Percentiles rank a stretch among this genome's conserved stretches.
Evolutionary conservation across 2,329 filamentous ascomycete genomes (phyloP).

Genomic region (Pseudonectria buxi): DNA sequence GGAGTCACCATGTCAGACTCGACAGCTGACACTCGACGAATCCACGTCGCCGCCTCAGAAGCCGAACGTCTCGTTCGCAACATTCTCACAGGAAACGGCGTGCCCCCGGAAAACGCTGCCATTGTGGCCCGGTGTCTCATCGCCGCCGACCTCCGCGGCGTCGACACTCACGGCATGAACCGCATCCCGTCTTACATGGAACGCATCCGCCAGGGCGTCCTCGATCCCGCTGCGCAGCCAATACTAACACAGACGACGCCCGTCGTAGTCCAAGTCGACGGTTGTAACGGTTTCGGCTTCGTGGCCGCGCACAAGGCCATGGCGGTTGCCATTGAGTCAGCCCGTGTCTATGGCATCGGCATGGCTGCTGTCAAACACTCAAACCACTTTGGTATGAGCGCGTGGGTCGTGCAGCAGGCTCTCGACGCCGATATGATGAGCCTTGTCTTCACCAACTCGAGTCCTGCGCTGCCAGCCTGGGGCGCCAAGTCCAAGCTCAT

Average conservation of each 20-base stretch:
- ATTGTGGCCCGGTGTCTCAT: slow-evolving; percentile 64
- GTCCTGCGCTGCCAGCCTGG: slow-evolving; percentile 64
- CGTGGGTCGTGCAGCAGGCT: slow-evolving; percentile 73
- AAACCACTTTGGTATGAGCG: slow-evolving; percentile 80
- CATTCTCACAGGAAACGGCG: slow-evolving; percentile 55
- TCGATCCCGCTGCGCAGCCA: slow-evolving; percentile 55
- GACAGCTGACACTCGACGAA: slow-evolving; percentile 13
- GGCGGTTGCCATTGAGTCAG: slow-evolving; percentile 59
- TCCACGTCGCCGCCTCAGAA: slow-evolving; percentile 33
- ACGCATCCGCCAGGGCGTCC: slow-evolving; percentile 62
- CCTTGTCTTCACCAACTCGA: slow-evolving; percentile 65
- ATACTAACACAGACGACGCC: slow-evolving; percentile 57
- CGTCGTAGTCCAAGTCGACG: slow-evolving; percentile 62
- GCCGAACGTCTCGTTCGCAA: slow-evolving; percentile 42
- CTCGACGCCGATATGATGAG: slow-evolving; percentile 65
- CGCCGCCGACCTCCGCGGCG: slow-evolving; percentile 67
- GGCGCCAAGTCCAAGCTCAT: slow-evolving; percentile 63
- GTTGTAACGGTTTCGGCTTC: slow-evolving; percentile 69
- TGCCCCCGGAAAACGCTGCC: slow-evolving; percentile 49
- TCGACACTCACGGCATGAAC: slow-evolving; percentile 73
- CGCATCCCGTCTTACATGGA: slow-evolving; percentile 72
- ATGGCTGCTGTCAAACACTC: slow-evolving; percentile 70
- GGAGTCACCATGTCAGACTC: not conserved
- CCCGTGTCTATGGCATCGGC: slow-evolving; percentile 60
- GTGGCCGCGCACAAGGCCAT: slow-evolving; percentile 62